Base-by-base conservation (phyloP, 495 filamentous ascomycete genomes). In the Bacidia rubella region DNA sequence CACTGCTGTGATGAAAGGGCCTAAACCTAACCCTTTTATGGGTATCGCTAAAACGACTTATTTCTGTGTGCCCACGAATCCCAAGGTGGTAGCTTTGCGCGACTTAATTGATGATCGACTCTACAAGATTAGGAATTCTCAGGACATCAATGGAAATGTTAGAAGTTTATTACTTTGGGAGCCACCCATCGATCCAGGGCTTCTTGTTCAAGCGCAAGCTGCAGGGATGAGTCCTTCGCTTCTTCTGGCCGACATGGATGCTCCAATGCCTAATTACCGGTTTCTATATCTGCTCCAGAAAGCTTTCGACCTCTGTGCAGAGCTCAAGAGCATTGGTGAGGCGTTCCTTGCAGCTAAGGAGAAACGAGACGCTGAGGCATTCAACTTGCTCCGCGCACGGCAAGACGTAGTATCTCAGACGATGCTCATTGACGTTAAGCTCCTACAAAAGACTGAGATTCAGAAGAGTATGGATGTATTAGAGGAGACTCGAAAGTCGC, bases 201-300 rank as follows among this genome's bases (percentile, higher is more conserved):
- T 44, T 7, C 53, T 67, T 0, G 52, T 63, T 2, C 25, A 19
- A 12, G 67, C 60, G 2, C 5, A 44, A 1, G 63, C 61, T 0
- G 26, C 23, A 2, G 60, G 63, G 11, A 21, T 59, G 2, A 53
- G 20, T 21, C 29, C 56, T 9, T 44, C 38, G 22, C 35, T 4
- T 4, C 25, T 66, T 17, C 22, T 62, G n/a, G 49, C 27, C 11
- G 58, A 66, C 22, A n/a, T 61, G 12, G 47, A 49, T 47, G 49
- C 38, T 17, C 61, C 66, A 0, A 56, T 70, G 53, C 68, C 68
- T 1, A 63, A 66, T 26, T 68, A 65, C 35, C 63, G 68, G 1
- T 69, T 67, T 53, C 15, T 41, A n/a, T 54, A 52, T 25, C 45
- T 70, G 1, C 26, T 69, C 10, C 32, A 52, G 20, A 55, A 57